phyloP scores from a whole-genome alignment of 2,329 filamentous ascomycete genomes.

The Aspergillus fischeri region DNA sequence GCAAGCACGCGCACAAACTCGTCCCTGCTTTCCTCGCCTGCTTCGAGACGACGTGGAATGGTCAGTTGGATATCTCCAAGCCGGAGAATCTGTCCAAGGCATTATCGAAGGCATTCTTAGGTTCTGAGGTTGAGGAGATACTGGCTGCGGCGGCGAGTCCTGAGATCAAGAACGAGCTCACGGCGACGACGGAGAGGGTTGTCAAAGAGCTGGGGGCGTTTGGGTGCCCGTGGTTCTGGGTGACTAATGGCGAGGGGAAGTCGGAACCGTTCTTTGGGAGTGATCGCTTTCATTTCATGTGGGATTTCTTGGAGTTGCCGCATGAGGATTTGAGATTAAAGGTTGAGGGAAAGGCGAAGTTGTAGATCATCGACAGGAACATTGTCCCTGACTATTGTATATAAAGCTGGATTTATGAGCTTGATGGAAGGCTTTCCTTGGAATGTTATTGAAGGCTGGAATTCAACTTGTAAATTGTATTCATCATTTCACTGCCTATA shows the following conservation, averaged over 20 bases:
- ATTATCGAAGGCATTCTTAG: slow-evolving; percentile 31
- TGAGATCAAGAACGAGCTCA: slow-evolving; percentile 52
- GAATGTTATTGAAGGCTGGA: not conserved
- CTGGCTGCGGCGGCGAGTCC: slow-evolving; percentile 49
- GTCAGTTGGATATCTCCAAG: slow-evolving; percentile 56
- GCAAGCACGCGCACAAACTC: slow-evolving; percentile 50
- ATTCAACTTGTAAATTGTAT: not conserved
- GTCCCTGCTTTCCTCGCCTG: slow-evolving; percentile 53
- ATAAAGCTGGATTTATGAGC: not conserved
- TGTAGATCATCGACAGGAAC: slow-evolving; percentile 1
- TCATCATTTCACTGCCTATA: not conserved
- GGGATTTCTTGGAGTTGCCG: slow-evolving; percentile 57
- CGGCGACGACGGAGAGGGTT: slow-evolving; percentile 57
- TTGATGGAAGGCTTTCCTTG: not conserved
- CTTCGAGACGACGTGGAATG: slow-evolving; percentile 61
- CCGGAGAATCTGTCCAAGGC: slow-evolving; percentile 47
- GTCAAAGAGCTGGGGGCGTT: slow-evolving; percentile 63
- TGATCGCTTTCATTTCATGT: slow-evolving; percentile 63
- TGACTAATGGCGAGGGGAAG: slow-evolving; percentile 48
- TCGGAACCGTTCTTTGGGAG: slow-evolving; percentile 73
- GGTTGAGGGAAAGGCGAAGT: not conserved
- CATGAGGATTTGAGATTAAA: slow-evolving; percentile 27
- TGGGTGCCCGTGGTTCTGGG: slow-evolving; percentile 73
- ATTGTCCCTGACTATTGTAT: not conserved
- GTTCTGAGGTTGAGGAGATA: slow-evolving; percentile 52